Evolutionary conservation across 108 stramenopile genomes (phyloP).

Genomic region (Epithemia pelagica): DNA sequence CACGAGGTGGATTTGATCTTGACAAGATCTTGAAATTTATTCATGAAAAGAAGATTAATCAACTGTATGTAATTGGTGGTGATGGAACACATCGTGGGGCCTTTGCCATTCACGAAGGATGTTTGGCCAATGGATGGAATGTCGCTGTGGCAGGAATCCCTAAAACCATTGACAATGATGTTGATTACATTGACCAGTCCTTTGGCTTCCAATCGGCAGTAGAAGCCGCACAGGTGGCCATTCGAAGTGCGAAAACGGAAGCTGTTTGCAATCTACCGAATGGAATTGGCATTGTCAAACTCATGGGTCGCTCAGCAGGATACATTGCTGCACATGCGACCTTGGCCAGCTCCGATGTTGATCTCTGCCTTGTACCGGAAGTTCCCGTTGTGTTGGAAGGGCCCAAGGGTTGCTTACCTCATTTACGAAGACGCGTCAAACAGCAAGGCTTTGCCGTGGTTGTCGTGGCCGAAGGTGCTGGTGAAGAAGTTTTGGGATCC

Average conservation of each 20-base stretch:
- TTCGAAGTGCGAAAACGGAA: constrained; percentile 88
- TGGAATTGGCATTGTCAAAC: constrained; percentile 93
- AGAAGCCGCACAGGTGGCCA: constrained; percentile 85
- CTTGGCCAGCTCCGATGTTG: constrained; percentile 84
- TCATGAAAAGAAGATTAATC: constrained; percentile 55
- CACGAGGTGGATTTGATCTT: constrained; percentile 91
- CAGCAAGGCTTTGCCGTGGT: constrained; percentile 96
- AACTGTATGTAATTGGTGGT: constrained; percentile 96
- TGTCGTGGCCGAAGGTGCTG: constrained; percentile 98
- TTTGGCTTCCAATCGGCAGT: constrained; percentile 93
- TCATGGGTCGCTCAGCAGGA: constrained; percentile 93
- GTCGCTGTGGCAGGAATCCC: constrained; percentile 95
- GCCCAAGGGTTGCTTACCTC: constrained; percentile 84
- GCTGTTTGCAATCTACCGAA: constrained; percentile 95
- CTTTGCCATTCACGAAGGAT: constrained; percentile 81
- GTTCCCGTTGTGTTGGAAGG: constrained; percentile 92
- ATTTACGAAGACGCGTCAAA: constrained; percentile 71
- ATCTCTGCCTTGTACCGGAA: constrained; percentile 92
- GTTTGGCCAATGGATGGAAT: constrained; percentile 83
- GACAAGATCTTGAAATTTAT: constrained; percentile 84
- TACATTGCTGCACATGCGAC: constrained; percentile 91
- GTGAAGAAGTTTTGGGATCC: constrained; percentile 88
- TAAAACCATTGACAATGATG: constrained; percentile 89
- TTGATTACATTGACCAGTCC: constrained; percentile 92
- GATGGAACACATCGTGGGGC: constrained; percentile 98